phyloP scores from a whole-genome alignment of 257 asterid genomes.

The Nicotiana tabacum region DNA sequence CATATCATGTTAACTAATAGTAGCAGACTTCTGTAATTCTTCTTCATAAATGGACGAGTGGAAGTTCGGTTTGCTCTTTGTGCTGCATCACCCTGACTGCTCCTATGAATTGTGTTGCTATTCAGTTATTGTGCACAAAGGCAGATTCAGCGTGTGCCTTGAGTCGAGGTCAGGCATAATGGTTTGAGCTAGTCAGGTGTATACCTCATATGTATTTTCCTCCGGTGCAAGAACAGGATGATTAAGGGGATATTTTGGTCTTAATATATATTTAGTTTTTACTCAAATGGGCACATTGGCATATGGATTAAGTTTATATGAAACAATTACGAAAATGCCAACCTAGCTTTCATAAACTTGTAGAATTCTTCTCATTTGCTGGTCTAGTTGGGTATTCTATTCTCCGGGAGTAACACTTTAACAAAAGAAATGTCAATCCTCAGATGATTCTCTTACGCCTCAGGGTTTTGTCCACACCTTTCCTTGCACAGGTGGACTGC shows the following conservation, averaged over 20 bases:
- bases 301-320: background rate
- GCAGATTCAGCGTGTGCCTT: background rate
- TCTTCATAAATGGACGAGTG: background rate
- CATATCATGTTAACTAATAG: background rate
- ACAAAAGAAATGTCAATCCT: background rate
- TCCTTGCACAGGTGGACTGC: background rate
- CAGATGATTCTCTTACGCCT: background rate
- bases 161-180: background rate
- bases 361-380: background rate
- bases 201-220: background rate
- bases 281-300: background rate
- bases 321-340: background rate
- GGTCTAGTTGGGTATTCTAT: background rate
- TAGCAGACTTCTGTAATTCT: background rate
- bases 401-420: background rate
- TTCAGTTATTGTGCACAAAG: background rate
- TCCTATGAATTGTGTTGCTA: background rate
- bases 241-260: background rate
- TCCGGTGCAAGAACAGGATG: background rate
- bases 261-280: background rate
- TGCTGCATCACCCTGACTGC: background rate
- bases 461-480: background rate
- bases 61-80: background rate
- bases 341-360: background rate
- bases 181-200: background rate